Evolutionary conservation across 805 yeast species (phyloP).

Genomic region (Candida morakotiae): DNA sequence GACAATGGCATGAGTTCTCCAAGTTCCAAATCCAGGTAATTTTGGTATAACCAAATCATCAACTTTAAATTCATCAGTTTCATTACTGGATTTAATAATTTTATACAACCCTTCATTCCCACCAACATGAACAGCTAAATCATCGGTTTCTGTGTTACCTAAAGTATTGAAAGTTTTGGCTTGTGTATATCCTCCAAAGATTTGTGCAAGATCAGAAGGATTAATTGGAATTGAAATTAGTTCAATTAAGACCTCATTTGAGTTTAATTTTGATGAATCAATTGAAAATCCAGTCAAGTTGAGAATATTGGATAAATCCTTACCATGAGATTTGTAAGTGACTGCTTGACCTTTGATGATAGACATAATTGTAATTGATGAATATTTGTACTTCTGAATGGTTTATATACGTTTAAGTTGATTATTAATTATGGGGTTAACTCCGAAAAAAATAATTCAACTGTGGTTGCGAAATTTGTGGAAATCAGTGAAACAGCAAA

Average conservation of each 20-base stretch:
- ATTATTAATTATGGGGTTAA: no score
- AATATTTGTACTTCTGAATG: no score
- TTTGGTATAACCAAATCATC: slow-evolving; percentile 90
- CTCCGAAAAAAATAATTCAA: not conserved
- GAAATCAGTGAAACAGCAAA: no score
- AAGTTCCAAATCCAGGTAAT: slow-evolving; percentile 77
- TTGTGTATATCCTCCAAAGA: slow-evolving; percentile 83
- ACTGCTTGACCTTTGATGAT: slow-evolving; percentile 22
- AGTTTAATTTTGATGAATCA: slow-evolving; percentile 16
- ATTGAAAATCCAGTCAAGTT: slow-evolving; percentile 17
- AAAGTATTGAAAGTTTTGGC: slow-evolving; percentile 54
- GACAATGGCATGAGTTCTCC: slow-evolving; percentile 64
- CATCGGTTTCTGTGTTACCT: slow-evolving; percentile 39
- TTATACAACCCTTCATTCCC: slow-evolving; percentile 95
- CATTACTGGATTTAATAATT: slow-evolving; percentile 66
- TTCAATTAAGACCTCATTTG: slow-evolving; percentile 53
- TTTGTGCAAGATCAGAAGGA: slow-evolving; percentile 85
- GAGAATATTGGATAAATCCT: slow-evolving; percentile 17
- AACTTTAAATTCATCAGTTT: slow-evolving; percentile 36
- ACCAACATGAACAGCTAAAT: slow-evolving; percentile 63
- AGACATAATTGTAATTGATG: no score
- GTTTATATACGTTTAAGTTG: no score
- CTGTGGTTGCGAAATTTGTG: not conserved
- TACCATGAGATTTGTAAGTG: slow-evolving; percentile 18
- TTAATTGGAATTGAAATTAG: slow-evolving; percentile 81